Base-by-base conservation (phyloP, 805 yeast genomes). In the Kregervanrija pseudodelftensis region DNA sequence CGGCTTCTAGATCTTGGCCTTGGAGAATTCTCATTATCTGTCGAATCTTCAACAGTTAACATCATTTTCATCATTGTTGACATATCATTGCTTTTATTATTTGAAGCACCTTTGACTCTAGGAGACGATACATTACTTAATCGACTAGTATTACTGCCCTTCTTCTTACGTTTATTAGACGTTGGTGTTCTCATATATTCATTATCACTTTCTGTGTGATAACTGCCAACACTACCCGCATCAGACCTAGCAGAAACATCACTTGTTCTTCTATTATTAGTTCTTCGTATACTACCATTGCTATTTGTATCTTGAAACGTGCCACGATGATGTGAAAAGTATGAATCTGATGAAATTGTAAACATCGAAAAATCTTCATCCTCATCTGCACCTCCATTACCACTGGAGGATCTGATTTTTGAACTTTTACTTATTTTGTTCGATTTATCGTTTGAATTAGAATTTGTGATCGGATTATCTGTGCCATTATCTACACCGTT, bases 321-420 rank as follows among this genome's bases (percentile, higher is more conserved):
- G 16, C 53, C 62, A 40, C 67, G 42, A 34, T 63, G 61, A 39
- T 59, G 63, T 16, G 65, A 60, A 43, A 57, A 63, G 36, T 63
- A 63, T 8, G 66, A 61, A 43, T 63, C 67, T 8, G 67, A 62
- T 3, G 65, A 54, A n/a, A 60, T 41, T 2, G 53, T 45, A 35
- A 59, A 30, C 13, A 43, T 43, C 16, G 41, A 32, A n/a, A 49
- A 11, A 17, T 43, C 37, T 12, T 40, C 40, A 13, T 39, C 41
- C 11, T 16, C 32, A 7, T 44, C 42, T 16, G 30, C 30, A 8
- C 12, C 11, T 12, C 16, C 12, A 11, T n/a, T 17, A 11, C 28
- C 28, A 22, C 8, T 22, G 28, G 28, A 22, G 4, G 28, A 22
- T 22, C 8, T 22, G 8, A 7, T 22, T 22, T 22, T 22, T 22